These are phyloP conservation scores for Trematosphaeria pertusa DNA, from an alignment of 2,329 filamentous ascomycete species.

Conservation along the genomic window DNA sequence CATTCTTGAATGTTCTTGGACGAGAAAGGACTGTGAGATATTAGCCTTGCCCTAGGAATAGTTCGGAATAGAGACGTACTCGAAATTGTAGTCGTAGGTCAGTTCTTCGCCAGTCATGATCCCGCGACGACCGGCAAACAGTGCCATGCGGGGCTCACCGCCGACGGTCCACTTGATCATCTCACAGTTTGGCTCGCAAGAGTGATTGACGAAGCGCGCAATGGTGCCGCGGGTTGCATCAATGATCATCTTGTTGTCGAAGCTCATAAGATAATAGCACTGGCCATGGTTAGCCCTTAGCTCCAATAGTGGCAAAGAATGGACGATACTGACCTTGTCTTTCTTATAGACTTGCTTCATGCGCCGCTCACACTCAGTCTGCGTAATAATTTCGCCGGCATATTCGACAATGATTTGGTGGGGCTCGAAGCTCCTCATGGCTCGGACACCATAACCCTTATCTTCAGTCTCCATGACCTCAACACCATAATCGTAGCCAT, in stretches of 20 bases:
- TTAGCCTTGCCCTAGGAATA: conserved; percentile 12
- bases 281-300: conserved; percentile 49
- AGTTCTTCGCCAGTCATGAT: conserved; percentile 96
- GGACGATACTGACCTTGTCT: conserved; percentile 72
- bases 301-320: not conserved
- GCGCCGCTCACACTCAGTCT: conserved; percentile 87
- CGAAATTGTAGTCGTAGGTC: conserved; percentile 88
- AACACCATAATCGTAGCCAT: conserved; percentile 89
- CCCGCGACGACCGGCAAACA: conserved; percentile 88
- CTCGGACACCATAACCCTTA: conserved; percentile 89
- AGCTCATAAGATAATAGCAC: conserved; percentile 99
- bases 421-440: conserved; percentile 84
- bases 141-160: conserved; percentile 92
- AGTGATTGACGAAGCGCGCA: conserved; percentile 97
- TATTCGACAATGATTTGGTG: conserved; percentile 99
- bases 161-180: conserved; percentile 99
- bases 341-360: conserved; percentile 95
- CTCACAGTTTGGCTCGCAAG: conserved; percentile 92
- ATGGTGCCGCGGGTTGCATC: conserved; percentile 96
- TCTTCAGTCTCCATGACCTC: conserved; percentile 92
- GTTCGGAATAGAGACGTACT: conserved; percentile 53
- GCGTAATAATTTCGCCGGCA: conserved; percentile 95
- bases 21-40: conserved; percentile 49
- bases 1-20: conserved; percentile 69
- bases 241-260: conserved; percentile 98